These are phyloP conservation scores for Pseudohalonectria lignicola DNA, from an alignment of 2,329 filamentous ascomycete genomes.

Conservation along the genomic window DNA sequence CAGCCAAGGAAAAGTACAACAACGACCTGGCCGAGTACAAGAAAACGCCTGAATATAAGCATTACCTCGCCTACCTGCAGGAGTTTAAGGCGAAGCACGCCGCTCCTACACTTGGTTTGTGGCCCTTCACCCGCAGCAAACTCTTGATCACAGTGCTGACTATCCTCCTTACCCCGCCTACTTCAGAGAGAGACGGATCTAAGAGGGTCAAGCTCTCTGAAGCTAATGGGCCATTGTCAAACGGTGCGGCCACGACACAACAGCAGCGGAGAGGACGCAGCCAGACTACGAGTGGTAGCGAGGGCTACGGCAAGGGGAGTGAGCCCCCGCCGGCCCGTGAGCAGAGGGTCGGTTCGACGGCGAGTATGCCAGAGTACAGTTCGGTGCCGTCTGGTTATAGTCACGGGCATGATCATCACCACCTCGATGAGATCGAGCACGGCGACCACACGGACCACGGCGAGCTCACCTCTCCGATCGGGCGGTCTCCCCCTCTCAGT, in stretches of 20 bases:
- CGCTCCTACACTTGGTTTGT: constrained; percentile 32
- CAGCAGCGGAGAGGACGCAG: constrained; percentile 11
- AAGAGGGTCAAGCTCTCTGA: constrained; percentile 38
- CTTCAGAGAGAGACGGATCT: constrained; percentile 35
- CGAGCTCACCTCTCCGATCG: constrained; percentile 8
- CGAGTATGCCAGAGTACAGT: constrained; percentile 27
- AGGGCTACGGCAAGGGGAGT: constrained; percentile 30
- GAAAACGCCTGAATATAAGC: constrained; percentile 58
- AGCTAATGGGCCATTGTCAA: too few relatives aligned
- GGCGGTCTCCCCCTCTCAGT: constrained; percentile 16
- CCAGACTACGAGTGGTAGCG: constrained; percentile 22
- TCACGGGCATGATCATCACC: too few relatives aligned
- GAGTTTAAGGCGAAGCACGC: constrained; percentile 70
- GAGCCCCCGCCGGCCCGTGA: constrained; percentile 27
- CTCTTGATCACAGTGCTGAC: constrained; percentile 3
- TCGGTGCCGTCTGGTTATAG: constrained; percentile 5
- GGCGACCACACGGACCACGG: constrained; percentile 23
- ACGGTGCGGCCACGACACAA: constrained; percentile 13
- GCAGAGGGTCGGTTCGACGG: constrained; percentile 35
- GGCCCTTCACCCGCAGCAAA: constrained; percentile 4
- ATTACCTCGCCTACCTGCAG: constrained; percentile 60
- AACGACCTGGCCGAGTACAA: constrained; percentile 65
- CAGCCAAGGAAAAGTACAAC: constrained; percentile 68
- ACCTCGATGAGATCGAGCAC: too few relatives aligned
- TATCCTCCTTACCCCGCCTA: constrained; percentile 6